These are phyloP conservation scores for Exophiala bonariae DNA, from an alignment of 2,329 filamentous ascomycete species.

Conservation along the genomic window DNA sequence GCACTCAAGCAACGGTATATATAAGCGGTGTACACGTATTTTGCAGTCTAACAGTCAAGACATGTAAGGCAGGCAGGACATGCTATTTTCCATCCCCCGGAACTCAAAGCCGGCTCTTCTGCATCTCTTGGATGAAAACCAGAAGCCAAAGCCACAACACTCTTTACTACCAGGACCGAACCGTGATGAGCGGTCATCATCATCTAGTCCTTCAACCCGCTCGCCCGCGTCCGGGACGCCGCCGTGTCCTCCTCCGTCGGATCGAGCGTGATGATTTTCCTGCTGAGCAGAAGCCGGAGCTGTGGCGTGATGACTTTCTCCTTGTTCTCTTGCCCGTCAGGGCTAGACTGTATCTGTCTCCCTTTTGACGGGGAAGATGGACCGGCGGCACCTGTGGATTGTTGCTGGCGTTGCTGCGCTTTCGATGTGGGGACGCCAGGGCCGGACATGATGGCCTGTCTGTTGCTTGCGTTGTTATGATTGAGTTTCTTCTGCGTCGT, in stretches of 20 bases:
- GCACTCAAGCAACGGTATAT: too few species aligned
- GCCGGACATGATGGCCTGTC: slow-evolving; percentile 5
- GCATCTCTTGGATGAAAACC: too few species aligned
- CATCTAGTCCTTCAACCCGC: slow-evolving; percentile 23
- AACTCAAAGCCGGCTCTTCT: too few species aligned
- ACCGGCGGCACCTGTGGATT: slow-evolving; percentile 9
- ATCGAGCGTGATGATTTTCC: slow-evolving; percentile 56
- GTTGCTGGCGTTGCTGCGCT: not conserved
- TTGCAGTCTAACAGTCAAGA: too few species aligned
- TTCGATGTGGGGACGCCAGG: not conserved
- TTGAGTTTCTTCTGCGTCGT: not conserved
- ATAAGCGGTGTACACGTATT: too few species aligned
- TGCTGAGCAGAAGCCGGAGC: slow-evolving; percentile 60
- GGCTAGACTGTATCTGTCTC: slow-evolving; percentile 21
- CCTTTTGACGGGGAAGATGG: slow-evolving; percentile 29
- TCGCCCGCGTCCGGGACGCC: slow-evolving; percentile 16
- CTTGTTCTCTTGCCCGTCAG: slow-evolving; percentile 31
- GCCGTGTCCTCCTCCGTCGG: slow-evolving; percentile 27
- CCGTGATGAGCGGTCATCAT: too few species aligned
- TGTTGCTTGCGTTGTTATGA: not conserved
- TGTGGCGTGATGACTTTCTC: slow-evolving; percentile 64
- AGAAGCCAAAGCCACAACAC: too few species aligned
- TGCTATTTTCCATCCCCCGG: too few species aligned
- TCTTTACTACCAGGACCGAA: too few species aligned
- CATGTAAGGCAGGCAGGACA: too few species aligned